A percentile compares a stretch with the other conserved stretches of the same genome.
Evolutionary conservation across 768 basidiomycete genomes (phyloP).

Genomic region (Glaciozyma martinii): DNA sequence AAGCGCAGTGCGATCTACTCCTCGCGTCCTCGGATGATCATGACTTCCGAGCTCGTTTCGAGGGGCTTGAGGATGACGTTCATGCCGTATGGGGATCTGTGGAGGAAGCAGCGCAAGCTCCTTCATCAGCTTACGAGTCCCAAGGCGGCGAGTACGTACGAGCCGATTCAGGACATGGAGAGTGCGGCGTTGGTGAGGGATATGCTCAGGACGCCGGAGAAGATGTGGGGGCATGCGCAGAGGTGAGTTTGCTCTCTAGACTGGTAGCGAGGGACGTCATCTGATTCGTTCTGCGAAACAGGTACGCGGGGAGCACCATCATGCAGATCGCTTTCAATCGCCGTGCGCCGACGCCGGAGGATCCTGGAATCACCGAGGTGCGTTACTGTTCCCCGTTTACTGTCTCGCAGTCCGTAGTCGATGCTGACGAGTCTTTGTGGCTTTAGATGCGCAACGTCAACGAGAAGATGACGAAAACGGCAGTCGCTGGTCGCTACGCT

Average conservation of each 20-base stretch:
- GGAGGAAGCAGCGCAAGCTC: conserved; percentile 29
- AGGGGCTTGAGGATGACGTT: conserved; percentile 32
- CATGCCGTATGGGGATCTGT: conserved; percentile 32
- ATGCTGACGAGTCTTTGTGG: not conserved
- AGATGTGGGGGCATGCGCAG: conserved; percentile 33
- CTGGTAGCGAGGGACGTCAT: not conserved
- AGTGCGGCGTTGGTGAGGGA: conserved; percentile 26
- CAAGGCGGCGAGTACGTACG: conserved; percentile 28
- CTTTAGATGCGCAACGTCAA: conserved; percentile 19
- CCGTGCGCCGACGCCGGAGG: conserved; percentile 23
- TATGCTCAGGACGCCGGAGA: conserved; percentile 21
- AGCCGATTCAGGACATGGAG: conserved; percentile 33
- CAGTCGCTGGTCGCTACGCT: conserved; percentile 32
- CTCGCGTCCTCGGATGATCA: conserved; percentile 30
- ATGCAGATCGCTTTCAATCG: conserved; percentile 35
- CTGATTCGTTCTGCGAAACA: not conserved
- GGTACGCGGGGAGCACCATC: conserved; percentile 31
- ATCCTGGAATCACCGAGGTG: conserved; percentile 31
- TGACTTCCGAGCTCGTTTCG: conserved; percentile 30
- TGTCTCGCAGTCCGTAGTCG: not conserved
- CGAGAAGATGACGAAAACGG: conserved; percentile 32
- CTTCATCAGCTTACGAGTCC: conserved; percentile 31
- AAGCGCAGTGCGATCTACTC: conserved; percentile 31
- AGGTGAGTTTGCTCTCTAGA: not conserved
- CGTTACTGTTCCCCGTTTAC: not conserved